Evolutionary conservation across 148 eudicot genomes (phyloP), one percentile per base, ranked within the genome.

Genomic region (Nyssa sinensis): DNA sequence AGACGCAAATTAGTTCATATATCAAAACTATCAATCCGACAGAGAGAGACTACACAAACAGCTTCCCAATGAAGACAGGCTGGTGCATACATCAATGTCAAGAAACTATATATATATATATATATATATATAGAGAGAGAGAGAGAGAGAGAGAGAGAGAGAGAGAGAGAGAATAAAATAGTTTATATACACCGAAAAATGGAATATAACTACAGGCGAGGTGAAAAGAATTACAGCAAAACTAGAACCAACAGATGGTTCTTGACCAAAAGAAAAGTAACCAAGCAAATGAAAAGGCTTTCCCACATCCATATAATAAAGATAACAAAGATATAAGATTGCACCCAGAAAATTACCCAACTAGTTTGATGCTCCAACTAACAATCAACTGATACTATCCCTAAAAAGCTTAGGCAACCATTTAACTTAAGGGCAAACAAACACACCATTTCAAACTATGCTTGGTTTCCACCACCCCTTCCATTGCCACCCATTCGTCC

Each of bases 141-240:
- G n/a, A n/a, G n/a, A n/a, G n/a, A n/a, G n/a, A n/a, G 44, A 37
- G 44, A 37, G 44, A 37, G 44, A 37, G 44, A 37, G 44, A 37
- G 44, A 37, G 44, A 3, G 44, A 37, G 41, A 37, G 41, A 5
- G 49, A 3, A 37, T 24, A 35, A 39, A 66, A 35, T 66, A 35
- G 30, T 67, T 37, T 67, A 67, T 67, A 67, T 67, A 47, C 58
- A 67, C 6, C 21, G 14, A 67, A 44, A 47, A 67, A 67, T 41
- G 13, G 58, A 67, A 47, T 41, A 35, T 8, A 35, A 35, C 33
- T 30, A 65, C 28, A 21, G 16, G 23, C 1, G 58, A 55, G 57
- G 69, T 3, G 2, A 39, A 67, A 67, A 67, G 55, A 67, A 39
- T 67, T 41, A 67, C 55, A 67, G 70, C 70, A 67, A 67, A 41